phyloP scores from a whole-genome alignment of 495 filamentous ascomycete genomes.

The Penicillium bovifimosum region DNA sequence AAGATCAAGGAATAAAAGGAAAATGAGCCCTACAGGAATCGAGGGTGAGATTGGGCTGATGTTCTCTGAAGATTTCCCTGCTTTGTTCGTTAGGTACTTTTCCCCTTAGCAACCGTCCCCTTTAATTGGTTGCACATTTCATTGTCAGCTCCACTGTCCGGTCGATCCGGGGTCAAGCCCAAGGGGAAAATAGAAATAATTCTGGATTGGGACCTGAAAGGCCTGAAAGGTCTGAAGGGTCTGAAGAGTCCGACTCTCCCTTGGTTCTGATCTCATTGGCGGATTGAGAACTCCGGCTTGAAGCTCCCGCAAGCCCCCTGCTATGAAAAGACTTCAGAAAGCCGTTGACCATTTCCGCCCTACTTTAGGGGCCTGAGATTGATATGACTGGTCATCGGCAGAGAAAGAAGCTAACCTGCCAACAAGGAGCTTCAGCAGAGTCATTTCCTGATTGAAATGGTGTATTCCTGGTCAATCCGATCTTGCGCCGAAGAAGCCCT shows the following conservation, averaged over 20 bases:
- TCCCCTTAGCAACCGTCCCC: neutral
- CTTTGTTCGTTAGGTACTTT: neutral
- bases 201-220: neutral
- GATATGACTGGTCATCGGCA: neutral
- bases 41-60: neutral
- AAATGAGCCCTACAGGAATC: conserved; percentile 10
- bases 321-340: neutral
- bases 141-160: conserved; percentile 20
- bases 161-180: conserved; percentile 31
- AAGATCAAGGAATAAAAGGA: conserved; percentile 4
- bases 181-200: neutral
- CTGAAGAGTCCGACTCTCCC: neutral
- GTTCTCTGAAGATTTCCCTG: neutral
- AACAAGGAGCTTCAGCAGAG: no score
- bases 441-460: no score
- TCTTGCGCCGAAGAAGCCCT: conserved; percentile 3
- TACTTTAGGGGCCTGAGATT: neutral
- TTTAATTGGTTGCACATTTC: conserved; percentile 17
- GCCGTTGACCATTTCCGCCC: neutral
- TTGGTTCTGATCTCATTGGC: conserved; percentile 12
- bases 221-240: neutral
- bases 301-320: neutral
- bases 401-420: neutral
- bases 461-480: neutral
- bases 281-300: conserved; percentile 15